Evolutionary conservation across 2,329 filamentous ascomycete species (phyloP), one percentile per base, ranked within the genome.

Genomic region (Alternaria sp.): DNA sequence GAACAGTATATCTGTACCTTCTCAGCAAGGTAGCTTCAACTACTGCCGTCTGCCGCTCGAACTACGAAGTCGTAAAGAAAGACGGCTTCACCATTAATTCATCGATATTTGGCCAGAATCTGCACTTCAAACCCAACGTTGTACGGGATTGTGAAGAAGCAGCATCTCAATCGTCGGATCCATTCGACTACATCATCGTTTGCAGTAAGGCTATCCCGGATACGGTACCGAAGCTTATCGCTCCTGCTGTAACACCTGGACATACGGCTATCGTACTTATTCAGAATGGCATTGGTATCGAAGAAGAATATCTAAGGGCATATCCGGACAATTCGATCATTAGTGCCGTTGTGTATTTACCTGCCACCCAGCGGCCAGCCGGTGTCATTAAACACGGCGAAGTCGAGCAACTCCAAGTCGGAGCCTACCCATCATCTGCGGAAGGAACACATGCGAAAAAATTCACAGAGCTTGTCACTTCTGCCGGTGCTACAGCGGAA

Each of bases 201-300:
- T 79, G 75, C 30, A 80, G 77, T 57, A 85, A 85, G 75, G 81
- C 79, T 14, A 78, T 84, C 27, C 81, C 81, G 1, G 77, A 71
- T 9, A 73, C 69, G 6, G 72, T 70, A 3, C 77, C 78, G 14
- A 70, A 78, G 5, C 63, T 77, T 22, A 80, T 85, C 48, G 67
- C 68, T 6, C 77, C 81, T 0, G 82, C 78, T 4, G 73, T 85
- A 3, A 73, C 71, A 1, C 69, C 72, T 10, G 64, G 65, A 11
- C 69, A 78, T 49, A 88, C 86, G 0, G 81, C 83, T 0, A 84
- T 89, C 41, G 85, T 86, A 8, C 82, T 90, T 1, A 82, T 88
- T 16, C 87, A 90, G 62, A 89, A 89, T 65, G 87, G 87, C 0
- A 84, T 89, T 38, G 83, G 81, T 1, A 88, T 89, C 60, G 87